phyloP scores from a whole-genome alignment of 179 eudicot genomes.

The Sideroxylon spinosum region DNA sequence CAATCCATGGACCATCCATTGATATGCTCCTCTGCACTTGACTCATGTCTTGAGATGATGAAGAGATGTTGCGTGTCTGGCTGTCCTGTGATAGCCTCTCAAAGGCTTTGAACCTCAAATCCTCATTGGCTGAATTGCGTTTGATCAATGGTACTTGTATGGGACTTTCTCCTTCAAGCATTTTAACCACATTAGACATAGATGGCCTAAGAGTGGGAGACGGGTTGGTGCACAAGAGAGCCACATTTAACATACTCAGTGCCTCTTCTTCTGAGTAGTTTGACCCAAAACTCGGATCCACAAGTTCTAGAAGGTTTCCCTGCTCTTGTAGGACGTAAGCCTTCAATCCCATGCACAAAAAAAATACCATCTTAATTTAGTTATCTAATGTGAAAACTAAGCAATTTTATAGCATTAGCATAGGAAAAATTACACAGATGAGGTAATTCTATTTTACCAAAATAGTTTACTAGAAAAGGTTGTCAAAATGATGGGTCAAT shows the following conservation, averaged over 20 bases:
- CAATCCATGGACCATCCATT: slow-evolving; percentile 46
- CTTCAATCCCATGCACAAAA: slow-evolving; percentile 22
- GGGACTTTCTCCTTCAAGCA: slow-evolving; percentile 55
- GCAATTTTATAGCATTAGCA: not conserved
- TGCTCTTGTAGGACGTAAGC: slow-evolving; percentile 76
- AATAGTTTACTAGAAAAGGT: too few species aligned
- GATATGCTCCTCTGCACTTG: slow-evolving; percentile 38
- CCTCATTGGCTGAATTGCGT: slow-evolving; percentile 27
- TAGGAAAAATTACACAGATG: not conserved
- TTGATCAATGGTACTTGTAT: slow-evolving; percentile 60
- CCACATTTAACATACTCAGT: slow-evolving; percentile 42
- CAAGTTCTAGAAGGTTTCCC: slow-evolving; percentile 61
- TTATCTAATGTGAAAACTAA: not conserved
- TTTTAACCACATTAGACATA: slow-evolving; percentile 65
- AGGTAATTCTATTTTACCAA: not conserved
- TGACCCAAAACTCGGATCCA: slow-evolving; percentile 56
- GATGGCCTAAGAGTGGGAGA: slow-evolving; percentile 76
- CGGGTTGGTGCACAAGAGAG: slow-evolving; percentile 65
- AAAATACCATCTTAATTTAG: not conserved
- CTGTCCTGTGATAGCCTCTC: slow-evolving; percentile 45
- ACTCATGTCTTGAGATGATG: slow-evolving; percentile 27
- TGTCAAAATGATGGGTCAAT: too few species aligned
- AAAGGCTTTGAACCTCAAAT: slow-evolving; percentile 44
- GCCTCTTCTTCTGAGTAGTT: slow-evolving; percentile 57
- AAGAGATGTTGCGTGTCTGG: slow-evolving; percentile 25